These are phyloP conservation scores for Calonectria fujianensis DNA, from an alignment of 2,329 filamentous ascomycete species.

Conservation along the genomic window DNA sequence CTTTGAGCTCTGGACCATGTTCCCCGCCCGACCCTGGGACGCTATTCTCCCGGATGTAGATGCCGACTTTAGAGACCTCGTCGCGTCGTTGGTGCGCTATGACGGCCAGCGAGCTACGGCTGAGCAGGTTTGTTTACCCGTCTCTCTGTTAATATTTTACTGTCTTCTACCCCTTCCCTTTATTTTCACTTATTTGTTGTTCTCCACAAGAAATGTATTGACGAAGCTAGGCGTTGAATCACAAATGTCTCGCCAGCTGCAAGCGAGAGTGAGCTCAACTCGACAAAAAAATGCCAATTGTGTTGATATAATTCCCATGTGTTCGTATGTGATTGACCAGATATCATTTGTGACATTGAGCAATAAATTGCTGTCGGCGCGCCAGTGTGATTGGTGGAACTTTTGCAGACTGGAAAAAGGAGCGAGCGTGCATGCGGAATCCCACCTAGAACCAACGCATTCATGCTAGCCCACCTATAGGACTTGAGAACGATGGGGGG, in stretches of 20 bases:
- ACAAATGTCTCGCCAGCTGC: not conserved
- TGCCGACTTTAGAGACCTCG: slow-evolving; percentile 77
- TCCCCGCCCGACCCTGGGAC: slow-evolving; percentile 80
- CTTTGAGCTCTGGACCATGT: slow-evolving; percentile 91
- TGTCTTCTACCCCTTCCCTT: not conserved
- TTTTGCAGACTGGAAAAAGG: not conserved
- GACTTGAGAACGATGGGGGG: not conserved
- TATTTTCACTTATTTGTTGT: slow-evolving; percentile 47
- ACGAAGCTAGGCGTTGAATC: not conserved
- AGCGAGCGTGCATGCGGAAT: not conserved
- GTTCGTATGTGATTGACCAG: not conserved
- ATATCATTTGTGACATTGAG: slow-evolving; percentile 3
- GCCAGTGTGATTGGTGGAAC: not conserved
- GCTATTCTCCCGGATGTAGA: slow-evolving; percentile 79
- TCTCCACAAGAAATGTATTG: not conserved
- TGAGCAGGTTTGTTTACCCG: slow-evolving; percentile 59
- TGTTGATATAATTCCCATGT: not conserved
- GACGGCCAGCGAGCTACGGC: slow-evolving; percentile 83
- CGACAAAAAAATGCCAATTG: not conserved
- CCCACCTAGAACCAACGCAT: not conserved
- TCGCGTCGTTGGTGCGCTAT: slow-evolving; percentile 82
- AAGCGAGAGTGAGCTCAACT: not conserved
- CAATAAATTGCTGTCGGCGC: not conserved
- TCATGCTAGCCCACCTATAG: not conserved
- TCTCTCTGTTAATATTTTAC: too few species aligned